Evolutionary conservation across 2,329 filamentous ascomycete species (phyloP), one percentile per base, ranked within the genome.

Genomic region (Pestalotiopsis sp.): DNA sequence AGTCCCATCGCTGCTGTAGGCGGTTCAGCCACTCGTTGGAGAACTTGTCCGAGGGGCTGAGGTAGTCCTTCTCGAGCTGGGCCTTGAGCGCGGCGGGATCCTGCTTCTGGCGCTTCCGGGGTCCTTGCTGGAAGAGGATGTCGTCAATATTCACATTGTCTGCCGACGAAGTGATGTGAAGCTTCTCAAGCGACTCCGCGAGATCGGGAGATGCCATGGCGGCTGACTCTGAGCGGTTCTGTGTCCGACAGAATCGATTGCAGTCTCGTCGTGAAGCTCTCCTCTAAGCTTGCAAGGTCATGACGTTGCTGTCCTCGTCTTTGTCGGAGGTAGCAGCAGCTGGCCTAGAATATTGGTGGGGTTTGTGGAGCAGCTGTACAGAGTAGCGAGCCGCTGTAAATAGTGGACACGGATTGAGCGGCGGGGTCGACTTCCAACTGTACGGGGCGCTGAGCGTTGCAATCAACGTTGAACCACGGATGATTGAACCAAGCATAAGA

Each of bases 1-100:
- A 87, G 71, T 97, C 93, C 96, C 95, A 99, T 76, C 87, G 85
- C 86, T 95, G 93, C 81, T 99, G 96, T 58, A 98, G 82, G 67
- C 89, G 88, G 79, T 97, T 94, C 69, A 99, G 87, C 94, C 96
- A 98, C 76, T 92, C 90, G 4, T 89, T 84, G 41, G 91, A 94
- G 82, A 99, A 98, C 2, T 88, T 87, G 4, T 90, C 87, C 1
- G 93, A 93, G 0, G 96, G 95, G 2, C 89, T 90, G 31, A 99
- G 84, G 75, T 95, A 96, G 61, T 92, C 90, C 67, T 86, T 77
- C 80, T 97, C 94, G 4, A 98, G 86, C 70, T 90, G 86, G 60
- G 83, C 83, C 80, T 93, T 93, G 70, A 95, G 83, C 40, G 86
- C 86, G n/a, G 89, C 84, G 52, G 86, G 85, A 80, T 86, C 85